Conservation (phyloP, 768 basidiomycete species). For the Jaapia argillacea region DNA sequence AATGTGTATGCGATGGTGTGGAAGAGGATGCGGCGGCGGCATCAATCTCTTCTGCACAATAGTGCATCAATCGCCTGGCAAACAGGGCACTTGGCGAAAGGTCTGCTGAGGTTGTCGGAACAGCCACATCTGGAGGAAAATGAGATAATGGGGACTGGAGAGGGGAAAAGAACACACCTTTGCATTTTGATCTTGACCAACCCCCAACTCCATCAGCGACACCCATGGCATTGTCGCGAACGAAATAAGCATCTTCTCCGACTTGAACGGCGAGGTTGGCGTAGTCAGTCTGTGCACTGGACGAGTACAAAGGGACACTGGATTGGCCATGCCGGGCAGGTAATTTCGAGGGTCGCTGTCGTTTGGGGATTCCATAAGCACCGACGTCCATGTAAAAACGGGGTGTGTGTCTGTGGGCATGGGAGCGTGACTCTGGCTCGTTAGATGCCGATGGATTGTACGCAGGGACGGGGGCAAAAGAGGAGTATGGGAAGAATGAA, state of each 20-base stretch:
- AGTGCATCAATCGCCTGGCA: constrained; percentile 80
- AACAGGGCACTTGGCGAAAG: constrained; percentile 46
- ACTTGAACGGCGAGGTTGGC: constrained; percentile 60
- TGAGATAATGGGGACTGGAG: constrained; percentile 2
- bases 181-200: constrained; percentile 47
- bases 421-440: constrained; percentile 7
- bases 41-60: constrained; percentile 55
- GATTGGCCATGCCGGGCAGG: constrained; percentile 15
- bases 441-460: constrained; percentile 9
- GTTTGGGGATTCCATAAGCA: constrained; percentile 81
- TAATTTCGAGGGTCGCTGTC: constrained; percentile 11
- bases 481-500: constrained; percentile 28
- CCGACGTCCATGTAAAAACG: constrained; percentile 60
- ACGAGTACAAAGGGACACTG: constrained; percentile 5
- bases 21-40: constrained; percentile 7
- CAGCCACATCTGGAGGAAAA: constrained; percentile 4
- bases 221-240: constrained; percentile 78
- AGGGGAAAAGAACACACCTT: constrained; percentile 18
- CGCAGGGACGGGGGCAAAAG: constrained; percentile 20
- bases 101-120: constrained; percentile 9
- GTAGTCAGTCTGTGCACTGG: constrained; percentile 17
- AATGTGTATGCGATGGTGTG: not conserved
- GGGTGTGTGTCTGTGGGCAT: constrained; percentile 18
- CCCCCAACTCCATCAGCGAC: constrained; percentile 95
- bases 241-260: constrained; percentile 89